Evolutionary conservation across 2,329 filamentous ascomycete species (phyloP).

Genomic region (Didymella glomerata): DNA sequence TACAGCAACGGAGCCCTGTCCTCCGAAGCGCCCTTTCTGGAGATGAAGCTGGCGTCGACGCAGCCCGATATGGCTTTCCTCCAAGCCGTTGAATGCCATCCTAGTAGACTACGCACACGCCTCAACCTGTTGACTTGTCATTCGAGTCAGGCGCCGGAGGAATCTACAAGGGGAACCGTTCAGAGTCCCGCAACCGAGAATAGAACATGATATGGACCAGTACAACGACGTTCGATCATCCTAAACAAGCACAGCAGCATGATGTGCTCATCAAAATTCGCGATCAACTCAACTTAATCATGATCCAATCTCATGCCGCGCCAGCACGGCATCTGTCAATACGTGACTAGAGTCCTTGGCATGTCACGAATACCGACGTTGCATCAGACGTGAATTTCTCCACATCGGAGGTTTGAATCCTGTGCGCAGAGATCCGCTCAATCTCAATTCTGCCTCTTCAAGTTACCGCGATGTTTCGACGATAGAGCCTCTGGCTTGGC

Average conservation of each 20-base stretch:
- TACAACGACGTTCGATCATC: neutral
- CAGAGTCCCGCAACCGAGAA: neutral
- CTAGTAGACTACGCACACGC: neutral
- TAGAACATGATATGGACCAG: neutral
- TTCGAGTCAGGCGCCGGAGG: slow-evolving; percentile 8
- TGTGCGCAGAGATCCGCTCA: slow-evolving; percentile 15
- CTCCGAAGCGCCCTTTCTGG: neutral
- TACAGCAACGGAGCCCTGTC: neutral
- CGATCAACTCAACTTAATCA: neutral
- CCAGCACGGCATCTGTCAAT: neutral
- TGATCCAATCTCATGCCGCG: neutral
- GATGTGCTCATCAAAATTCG: neutral
- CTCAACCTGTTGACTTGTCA: neutral
- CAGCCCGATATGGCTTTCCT: neutral
- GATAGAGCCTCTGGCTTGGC: slow-evolving; percentile 21
- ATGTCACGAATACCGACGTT: neutral
- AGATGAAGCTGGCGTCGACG: slow-evolving; percentile 3
- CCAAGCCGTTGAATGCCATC: neutral
- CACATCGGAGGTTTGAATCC: slow-evolving; percentile 1
- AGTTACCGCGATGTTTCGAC: slow-evolving; percentile 28
- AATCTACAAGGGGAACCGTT: neutral
- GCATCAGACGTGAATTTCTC: slow-evolving; percentile 7
- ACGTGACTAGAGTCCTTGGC: neutral
- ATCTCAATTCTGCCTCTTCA: slow-evolving; percentile 15
- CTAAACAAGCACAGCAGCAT: neutral